These are phyloP conservation scores for Suillus cothurnatus DNA, from an alignment of 768 basidiomycete genomes.

Conservation along the genomic window DNA sequence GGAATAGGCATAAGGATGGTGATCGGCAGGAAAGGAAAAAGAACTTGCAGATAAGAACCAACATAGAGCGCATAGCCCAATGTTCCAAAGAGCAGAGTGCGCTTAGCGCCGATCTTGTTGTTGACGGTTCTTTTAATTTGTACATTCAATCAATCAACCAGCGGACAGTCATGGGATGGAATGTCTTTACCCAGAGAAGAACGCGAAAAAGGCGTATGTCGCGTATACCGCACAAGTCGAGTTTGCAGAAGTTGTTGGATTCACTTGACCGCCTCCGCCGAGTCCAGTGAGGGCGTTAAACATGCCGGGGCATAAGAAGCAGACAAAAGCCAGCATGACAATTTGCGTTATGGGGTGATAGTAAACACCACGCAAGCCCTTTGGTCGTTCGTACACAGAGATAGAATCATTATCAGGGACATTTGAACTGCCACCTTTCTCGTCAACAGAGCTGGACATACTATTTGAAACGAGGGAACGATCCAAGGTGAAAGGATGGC, in stretches of 20 bases:
- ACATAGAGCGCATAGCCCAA: constrained; percentile 76
- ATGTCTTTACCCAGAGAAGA: constrained; percentile 61
- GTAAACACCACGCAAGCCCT: constrained; percentile 55
- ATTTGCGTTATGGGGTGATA: constrained; percentile 59
- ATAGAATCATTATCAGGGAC: neutral
- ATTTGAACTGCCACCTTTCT: constrained; percentile 6
- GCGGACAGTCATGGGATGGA: neutral
- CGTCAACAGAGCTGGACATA: neutral
- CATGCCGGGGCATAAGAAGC: constrained; percentile 58
- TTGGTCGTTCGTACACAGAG: constrained; percentile 42
- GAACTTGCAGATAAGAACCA: constrained; percentile 63
- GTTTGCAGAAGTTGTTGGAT: constrained; percentile 65
- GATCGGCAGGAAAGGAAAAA: neutral
- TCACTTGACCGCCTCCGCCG: constrained; percentile 75
- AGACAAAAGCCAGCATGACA: constrained; percentile 69
- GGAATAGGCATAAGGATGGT: constrained; percentile 2
- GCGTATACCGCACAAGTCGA: constrained; percentile 69
- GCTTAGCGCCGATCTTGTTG: constrained; percentile 71
- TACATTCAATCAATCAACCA: constrained; percentile 5
- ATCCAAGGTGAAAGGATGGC: neutral
- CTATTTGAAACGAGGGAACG: neutral
- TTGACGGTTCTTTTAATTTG: constrained; percentile 59
- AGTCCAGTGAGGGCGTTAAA: constrained; percentile 80
- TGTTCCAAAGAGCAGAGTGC: constrained; percentile 73
- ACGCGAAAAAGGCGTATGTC: constrained; percentile 56